These are phyloP conservation scores for Ganoderma meredithae DNA, from an alignment of 1,284 basidiomycete species.

Conservation along the genomic window DNA sequence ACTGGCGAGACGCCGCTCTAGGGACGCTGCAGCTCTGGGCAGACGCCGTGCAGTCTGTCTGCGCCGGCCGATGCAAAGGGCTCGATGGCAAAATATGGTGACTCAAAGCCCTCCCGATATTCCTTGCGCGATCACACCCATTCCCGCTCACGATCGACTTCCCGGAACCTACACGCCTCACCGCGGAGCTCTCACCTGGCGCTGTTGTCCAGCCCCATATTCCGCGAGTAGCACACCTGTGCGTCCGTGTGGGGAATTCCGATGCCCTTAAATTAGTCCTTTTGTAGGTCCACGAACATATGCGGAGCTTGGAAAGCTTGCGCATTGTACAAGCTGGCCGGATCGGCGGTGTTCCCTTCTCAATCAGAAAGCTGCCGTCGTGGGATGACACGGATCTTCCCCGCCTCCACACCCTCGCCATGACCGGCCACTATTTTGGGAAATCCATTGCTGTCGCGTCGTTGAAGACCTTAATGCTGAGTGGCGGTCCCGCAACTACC, in stretches of 20 bases:
- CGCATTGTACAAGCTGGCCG: not conserved
- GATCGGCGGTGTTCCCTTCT: not conserved
- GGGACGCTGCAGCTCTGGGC: too few relatives aligned
- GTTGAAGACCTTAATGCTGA: not conserved
- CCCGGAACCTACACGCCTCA: not conserved
- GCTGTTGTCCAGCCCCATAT: not conserved
- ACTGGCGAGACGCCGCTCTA: too few relatives aligned
- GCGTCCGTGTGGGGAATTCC: not conserved
- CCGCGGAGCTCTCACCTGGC: not conserved
- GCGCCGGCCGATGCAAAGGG: too few relatives aligned
- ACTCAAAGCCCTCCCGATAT: not conserved
- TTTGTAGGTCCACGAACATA: not conserved
- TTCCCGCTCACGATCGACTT: not conserved
- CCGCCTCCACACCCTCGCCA: not conserved
- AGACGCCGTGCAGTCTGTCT: too few relatives aligned
- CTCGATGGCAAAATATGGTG: not conserved
- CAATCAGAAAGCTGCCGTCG: not conserved
- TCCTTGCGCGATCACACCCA: not conserved
- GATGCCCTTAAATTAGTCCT: not conserved
- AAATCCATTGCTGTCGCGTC: not conserved
- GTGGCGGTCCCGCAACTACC: not conserved
- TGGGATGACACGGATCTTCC: not conserved
- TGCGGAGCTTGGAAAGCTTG: not conserved
- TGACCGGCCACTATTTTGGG: not conserved
- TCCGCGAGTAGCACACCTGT: not conserved